A percentile compares a stretch with the other conserved stretches of the same genome.
phyloP scores from a whole-genome alignment of 1,139 yeast genomes.

The Suhomyces taliae region DNA sequence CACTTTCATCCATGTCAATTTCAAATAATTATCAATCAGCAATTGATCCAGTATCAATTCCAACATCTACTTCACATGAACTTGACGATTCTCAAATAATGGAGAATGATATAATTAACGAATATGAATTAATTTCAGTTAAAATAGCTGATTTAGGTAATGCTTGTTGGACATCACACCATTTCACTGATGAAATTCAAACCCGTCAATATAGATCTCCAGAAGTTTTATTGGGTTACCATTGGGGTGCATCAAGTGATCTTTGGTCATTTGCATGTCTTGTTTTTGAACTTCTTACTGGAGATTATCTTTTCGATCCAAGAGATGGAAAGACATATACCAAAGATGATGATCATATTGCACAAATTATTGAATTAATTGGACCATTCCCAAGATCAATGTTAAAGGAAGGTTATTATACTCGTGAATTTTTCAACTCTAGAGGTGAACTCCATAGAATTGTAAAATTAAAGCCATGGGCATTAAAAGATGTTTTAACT shows the following conservation, averaged over 20 bases:
- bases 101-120: conserved; percentile 32
- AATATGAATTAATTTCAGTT: conserved; percentile 48
- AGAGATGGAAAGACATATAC: conserved; percentile 46
- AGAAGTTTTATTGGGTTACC: conserved; percentile 48
- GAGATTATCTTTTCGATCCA: conserved; percentile 51
- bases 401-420: conserved; percentile 44
- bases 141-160: conserved; percentile 53
- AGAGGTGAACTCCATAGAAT: conserved; percentile 28
- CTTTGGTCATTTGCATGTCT: conserved; percentile 52
- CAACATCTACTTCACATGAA: conserved; percentile 15
- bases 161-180: conserved; percentile 52
- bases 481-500: conserved; percentile 44
- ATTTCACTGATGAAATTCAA: conserved; percentile 52
- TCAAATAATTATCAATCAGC: conserved; percentile 24
- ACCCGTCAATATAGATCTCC: conserved; percentile 52
- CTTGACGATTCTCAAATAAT: conserved; percentile 5
- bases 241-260: conserved; percentile 53
- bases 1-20: conserved; percentile 47
- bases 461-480: conserved; percentile 49
- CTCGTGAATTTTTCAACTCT: conserved; percentile 44
- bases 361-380: conserved; percentile 48
- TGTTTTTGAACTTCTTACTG: conserved; percentile 47
- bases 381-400: conserved; percentile 46
- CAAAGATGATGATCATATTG: conserved; percentile 52
- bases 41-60: conserved; percentile 26